A percentile compares a stretch with the other conserved stretches of the same genome.
Evolutionary conservation across 495 filamentous ascomycete species (phyloP).

Genomic region (Physcia stellaris): DNA sequence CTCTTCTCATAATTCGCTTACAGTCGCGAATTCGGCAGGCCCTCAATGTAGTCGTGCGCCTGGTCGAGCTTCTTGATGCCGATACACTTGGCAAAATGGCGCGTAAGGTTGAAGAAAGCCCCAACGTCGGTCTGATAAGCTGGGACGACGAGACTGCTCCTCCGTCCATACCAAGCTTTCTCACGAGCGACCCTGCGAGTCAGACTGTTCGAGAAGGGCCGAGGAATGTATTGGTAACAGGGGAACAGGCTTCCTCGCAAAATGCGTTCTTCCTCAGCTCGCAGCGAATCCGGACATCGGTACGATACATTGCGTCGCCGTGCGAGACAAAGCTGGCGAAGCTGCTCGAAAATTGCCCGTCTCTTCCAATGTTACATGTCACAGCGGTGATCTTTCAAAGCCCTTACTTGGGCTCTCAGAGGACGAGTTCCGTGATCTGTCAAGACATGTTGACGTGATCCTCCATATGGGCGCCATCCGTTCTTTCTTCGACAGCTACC

Average conservation of each 20-base stretch:
- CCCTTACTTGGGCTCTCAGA: slow-evolving; percentile 22
- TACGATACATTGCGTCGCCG: slow-evolving; percentile 11
- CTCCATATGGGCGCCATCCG: slow-evolving; percentile 31
- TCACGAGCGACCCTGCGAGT: not conserved
- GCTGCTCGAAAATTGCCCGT: not conserved
- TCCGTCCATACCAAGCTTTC: slow-evolving; percentile 1
- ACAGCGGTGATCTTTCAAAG: slow-evolving; percentile 22
- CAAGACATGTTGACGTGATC: slow-evolving; percentile 20
- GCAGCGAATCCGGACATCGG: too few species aligned
- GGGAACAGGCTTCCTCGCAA: too few species aligned
- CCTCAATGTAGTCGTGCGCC: slow-evolving; percentile 3
- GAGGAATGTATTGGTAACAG: too few species aligned
- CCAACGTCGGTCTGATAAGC: slow-evolving; percentile 11
- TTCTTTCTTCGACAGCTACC: slow-evolving; percentile 30
- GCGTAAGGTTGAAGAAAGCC: slow-evolving; percentile 8
- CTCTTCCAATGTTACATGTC: not conserved
- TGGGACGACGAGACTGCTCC: slow-evolving; percentile 20
- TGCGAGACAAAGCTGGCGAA: slow-evolving; percentile 7
- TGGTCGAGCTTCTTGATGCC: slow-evolving; percentile 20
- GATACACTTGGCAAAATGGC: slow-evolving; percentile 26
- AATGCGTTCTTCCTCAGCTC: too few species aligned
- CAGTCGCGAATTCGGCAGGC: slow-evolving; percentile 10
- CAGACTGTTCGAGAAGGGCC: too few species aligned
- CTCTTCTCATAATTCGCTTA: slow-evolving; percentile 21
- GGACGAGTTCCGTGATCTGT: slow-evolving; percentile 11